phyloP scores from a whole-genome alignment of 148 eudicot genomes.

The Rhododendron mucronatum region DNA sequence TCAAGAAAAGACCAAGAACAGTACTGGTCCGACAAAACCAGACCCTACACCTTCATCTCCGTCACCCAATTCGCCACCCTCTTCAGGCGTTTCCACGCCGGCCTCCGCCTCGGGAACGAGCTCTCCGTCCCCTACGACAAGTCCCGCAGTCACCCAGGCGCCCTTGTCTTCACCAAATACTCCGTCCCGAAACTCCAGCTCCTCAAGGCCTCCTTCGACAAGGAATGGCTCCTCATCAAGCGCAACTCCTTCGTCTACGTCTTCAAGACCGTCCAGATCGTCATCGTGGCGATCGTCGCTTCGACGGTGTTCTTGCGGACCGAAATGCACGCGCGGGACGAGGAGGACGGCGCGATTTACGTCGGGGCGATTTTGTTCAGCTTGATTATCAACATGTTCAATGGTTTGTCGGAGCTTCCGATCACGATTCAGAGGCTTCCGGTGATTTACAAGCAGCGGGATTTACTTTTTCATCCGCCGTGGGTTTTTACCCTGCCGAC shows the following conservation, averaged over 20 bases:
- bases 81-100: conserved; percentile 68
- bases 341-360: conserved; percentile 53
- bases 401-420: conserved; percentile 60
- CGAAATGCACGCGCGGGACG: conserved; percentile 45
- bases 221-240: conserved; percentile 65
- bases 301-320: conserved; percentile 62
- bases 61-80: conserved; percentile 48
- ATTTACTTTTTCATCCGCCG: conserved; percentile 70
- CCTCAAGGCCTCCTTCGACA: conserved; percentile 64
- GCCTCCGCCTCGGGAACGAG: conserved; percentile 56
- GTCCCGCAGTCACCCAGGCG: conserved; percentile 51
- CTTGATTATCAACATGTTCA: conserved; percentile 63
- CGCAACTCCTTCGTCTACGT: conserved; percentile 69
- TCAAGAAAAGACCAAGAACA: conserved; percentile 79
- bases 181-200: conserved; percentile 53
- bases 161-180: conserved; percentile 44
- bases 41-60: conserved; percentile 47
- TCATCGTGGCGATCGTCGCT: conserved; percentile 48
- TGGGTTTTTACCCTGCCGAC: conserved; percentile 81
- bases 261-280: conserved; percentile 59
- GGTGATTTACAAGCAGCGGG: conserved; percentile 75
- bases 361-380: conserved; percentile 64
- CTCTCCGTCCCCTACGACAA: conserved; percentile 65
- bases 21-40: conserved; percentile 53
- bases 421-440: conserved; percentile 64